phyloP scores from a whole-genome alignment of 306 rosid species.

The Prunus fruticosa region DNA sequence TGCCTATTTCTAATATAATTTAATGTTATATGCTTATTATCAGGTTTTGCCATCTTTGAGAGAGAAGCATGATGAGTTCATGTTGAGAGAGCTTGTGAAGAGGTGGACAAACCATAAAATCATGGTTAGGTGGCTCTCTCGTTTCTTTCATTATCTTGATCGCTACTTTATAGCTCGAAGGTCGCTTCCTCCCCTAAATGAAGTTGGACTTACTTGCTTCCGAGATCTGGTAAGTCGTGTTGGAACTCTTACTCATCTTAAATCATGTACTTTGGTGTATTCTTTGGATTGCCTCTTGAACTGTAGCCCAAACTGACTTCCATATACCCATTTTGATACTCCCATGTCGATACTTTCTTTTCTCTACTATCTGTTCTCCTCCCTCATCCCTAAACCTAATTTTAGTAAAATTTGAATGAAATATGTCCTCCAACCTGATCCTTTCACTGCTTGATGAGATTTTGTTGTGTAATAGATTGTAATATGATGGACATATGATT shows the following conservation, averaged over 20 bases:
- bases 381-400: not conserved
- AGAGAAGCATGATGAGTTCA: constrained; percentile 63
- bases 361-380: not conserved
- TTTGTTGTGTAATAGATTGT: not conserved
- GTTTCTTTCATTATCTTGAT: constrained; percentile 56
- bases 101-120: constrained; percentile 81
- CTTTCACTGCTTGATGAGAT: not conserved
- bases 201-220: constrained; percentile 59
- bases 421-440: not conserved
- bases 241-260: not conserved
- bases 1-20: not conserved
- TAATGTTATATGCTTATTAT: not conserved
- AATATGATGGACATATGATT: not conserved
- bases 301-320: not conserved
- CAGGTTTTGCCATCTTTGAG: constrained; percentile 73
- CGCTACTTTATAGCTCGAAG: constrained; percentile 49
- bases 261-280: not conserved
- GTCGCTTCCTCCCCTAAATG: constrained; percentile 56
- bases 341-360: not conserved
- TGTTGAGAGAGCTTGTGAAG: constrained; percentile 68
- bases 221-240: constrained; percentile 55
- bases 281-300: constrained; percentile 1
- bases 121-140: constrained; percentile 71
- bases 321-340: not conserved
- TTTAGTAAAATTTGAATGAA: not conserved